Evolutionary conservation across 441 rosid genomes (phyloP).

Genomic region (Syzygium malaccense): DNA sequence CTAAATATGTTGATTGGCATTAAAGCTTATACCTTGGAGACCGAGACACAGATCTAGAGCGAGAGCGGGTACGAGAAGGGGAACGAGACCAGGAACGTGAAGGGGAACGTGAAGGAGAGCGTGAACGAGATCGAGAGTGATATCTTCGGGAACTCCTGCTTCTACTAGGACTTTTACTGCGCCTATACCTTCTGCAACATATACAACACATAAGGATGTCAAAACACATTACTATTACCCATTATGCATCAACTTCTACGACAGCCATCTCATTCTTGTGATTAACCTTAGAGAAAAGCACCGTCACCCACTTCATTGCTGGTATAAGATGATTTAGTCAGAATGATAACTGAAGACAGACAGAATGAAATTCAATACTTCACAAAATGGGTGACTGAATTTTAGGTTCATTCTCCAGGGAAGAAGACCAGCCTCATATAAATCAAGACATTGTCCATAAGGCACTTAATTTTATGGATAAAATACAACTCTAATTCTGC

Average conservation of each 20-base stretch:
- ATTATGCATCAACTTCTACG: background rate
- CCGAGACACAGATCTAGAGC: slow-evolving; percentile 65
- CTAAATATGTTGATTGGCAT: background rate
- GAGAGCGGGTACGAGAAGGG: slow-evolving; percentile 25
- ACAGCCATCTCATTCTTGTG: background rate
- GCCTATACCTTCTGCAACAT: slow-evolving; percentile 36
- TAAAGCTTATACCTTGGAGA: slow-evolving; percentile 56
- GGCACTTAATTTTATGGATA: background rate
- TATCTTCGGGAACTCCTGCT: slow-evolving; percentile 50
- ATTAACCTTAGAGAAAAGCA: background rate
- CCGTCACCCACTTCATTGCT: background rate
- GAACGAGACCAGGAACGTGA: slow-evolving; percentile 21
- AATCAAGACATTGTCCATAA: background rate
- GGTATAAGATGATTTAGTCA: background rate
- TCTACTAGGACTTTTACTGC: slow-evolving; percentile 57
- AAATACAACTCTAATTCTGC: background rate
- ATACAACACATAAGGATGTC: background rate
- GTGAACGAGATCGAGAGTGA: slow-evolving; percentile 42
- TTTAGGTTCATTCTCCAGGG: background rate
- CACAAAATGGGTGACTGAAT: background rate
- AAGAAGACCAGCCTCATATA: background rate
- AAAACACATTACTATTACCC: background rate
- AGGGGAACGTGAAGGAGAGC: slow-evolving; percentile 32
- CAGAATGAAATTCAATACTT: background rate
- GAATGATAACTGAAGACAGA: background rate